Base-by-base conservation (phyloP, 306 rosid species). In the Inga laurina region DNA sequence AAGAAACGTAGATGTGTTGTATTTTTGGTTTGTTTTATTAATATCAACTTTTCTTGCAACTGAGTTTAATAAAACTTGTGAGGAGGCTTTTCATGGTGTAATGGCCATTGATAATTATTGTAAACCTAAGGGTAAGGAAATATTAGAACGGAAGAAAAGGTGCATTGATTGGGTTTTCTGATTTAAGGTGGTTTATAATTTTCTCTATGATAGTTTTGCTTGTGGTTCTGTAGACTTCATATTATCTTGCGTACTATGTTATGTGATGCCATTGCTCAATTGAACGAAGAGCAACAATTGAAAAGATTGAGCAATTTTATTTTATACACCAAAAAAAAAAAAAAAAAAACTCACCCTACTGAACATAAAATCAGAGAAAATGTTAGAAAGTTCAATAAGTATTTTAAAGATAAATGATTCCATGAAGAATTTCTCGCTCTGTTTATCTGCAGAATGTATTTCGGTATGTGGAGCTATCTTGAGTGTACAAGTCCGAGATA, bases 1-100 rank as follows among this genome's bases (percentile, higher is more conserved):
- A 80, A 71, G 84, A 83, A 64, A 81, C 76, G 62, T 62, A 62
- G 86, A 82, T 27, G 74, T 77, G 76, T 67, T 90, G 44, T 81
- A 64, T 39, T 62, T 80, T 82, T 74, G 48, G 62, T 66, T 77
- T n/a, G 1, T 59, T 59, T 59, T 59, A 21, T 56, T 1, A 10
- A 44, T 24, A 22, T 45, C 37, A 15, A 34, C 48, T 56, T 69
- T 79, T 69, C 76, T 83, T 43, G 85, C 68, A 65, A 79, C 78
- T 22, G 88, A 80, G 89, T 70, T 86, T 90, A 92, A 92, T 92
- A 90, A 92, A 86, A 76, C 67, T 73, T 24, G 88, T 71, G 81
- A 83, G 86, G 77, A 80, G 62, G 64, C 74, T 61, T 83, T 85
- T 84, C 82, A 49, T 78, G 83, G 70, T 68, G 30, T 43, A 80